Evolutionary conservation across 1,139 yeast species (phyloP).

Genomic region (Yamadazyma sp.): DNA sequence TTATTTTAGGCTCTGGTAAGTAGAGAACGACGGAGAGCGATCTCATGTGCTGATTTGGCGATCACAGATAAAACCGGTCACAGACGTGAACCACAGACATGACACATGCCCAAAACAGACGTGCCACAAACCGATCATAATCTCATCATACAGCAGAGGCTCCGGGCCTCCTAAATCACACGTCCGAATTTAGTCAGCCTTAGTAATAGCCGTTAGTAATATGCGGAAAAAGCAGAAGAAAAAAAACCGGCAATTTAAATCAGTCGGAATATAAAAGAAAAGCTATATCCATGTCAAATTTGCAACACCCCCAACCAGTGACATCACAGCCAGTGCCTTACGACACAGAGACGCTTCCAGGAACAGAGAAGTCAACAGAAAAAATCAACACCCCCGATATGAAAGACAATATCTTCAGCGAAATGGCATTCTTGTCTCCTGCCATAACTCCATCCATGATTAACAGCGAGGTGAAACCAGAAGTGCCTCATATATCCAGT

Average conservation of each 20-base stretch:
- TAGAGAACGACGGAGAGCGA: too few species aligned
- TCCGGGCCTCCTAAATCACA: too few species aligned
- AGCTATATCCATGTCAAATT: background rate
- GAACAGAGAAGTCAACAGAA: background rate
- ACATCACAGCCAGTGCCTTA: background rate
- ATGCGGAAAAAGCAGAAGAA: background rate
- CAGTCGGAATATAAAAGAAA: background rate
- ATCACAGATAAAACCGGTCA: too few species aligned
- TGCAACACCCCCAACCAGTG: background rate
- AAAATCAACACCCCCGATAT: conserved; percentile 1
- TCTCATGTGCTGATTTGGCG: too few species aligned
- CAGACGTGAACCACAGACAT: too few species aligned
- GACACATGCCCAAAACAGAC: too few species aligned
- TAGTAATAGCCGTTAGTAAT: conserved; percentile 1
- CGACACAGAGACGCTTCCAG: background rate
- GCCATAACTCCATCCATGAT: conserved; percentile 29
- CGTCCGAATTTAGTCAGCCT: background rate
- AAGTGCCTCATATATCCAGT: conserved; percentile 20
- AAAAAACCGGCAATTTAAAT: background rate
- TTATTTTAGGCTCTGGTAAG: too few species aligned
- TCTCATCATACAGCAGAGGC: too few species aligned
- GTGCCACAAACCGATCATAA: too few species aligned
- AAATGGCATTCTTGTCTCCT: conserved; percentile 40
- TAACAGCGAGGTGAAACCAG: conserved; percentile 5
- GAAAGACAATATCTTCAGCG: conserved; percentile 13